Evolutionary conservation across 306 rosid genomes (phyloP), one percentile per base, ranked within the genome.

Genomic region (Pyrus pyrifolia): DNA sequence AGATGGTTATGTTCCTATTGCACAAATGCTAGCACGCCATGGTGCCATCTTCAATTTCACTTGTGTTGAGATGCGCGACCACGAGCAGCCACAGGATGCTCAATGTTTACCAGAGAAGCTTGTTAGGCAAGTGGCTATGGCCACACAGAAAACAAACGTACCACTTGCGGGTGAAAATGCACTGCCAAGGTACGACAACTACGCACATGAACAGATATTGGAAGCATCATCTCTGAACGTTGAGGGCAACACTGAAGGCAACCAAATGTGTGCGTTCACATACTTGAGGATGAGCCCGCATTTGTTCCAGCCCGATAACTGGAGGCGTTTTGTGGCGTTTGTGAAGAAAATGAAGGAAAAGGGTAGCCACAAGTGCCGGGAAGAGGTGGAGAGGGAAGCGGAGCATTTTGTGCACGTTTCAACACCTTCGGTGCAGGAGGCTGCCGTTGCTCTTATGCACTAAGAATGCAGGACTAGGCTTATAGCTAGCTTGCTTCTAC

Each of bases 271-370:
- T 57, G 98, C 99, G 1, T 96, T 96, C 80, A 96, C 99, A 1
- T 96, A 96, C 81, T 67, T 92, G 87, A 85, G 99, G 91, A 96
- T 96, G 99, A 92, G 81, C 70, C 96, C 87, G 0, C 88, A 92
- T 0, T 45, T 96, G 79, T 96, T 92, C 70, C 87, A 96, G 68
- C 81, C 90, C 0, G 91, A 92, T n/a, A 87, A 92, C 46, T 91
- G 98, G 98, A 88, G 97, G 64, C 82, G 76, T 45, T 96, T 96
- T 77, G 97, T 92, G 75, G 88, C 79, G 0, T 92, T 96, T 83
- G 99, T 96, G 85, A 96, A 96, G 89, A 89, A 88, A 87, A 92
- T 96, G 93, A 96, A 87, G 78, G 97, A 90, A 84, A 92, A 89
- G 81, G 49, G 75, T 6, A 62, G 85, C 3, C 64, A 80, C 4